Evolutionary conservation across 2,329 filamentous ascomycete species (phyloP), one percentile per base, ranked within the genome.

Genomic region (Ceratocystis harringtonii): DNA sequence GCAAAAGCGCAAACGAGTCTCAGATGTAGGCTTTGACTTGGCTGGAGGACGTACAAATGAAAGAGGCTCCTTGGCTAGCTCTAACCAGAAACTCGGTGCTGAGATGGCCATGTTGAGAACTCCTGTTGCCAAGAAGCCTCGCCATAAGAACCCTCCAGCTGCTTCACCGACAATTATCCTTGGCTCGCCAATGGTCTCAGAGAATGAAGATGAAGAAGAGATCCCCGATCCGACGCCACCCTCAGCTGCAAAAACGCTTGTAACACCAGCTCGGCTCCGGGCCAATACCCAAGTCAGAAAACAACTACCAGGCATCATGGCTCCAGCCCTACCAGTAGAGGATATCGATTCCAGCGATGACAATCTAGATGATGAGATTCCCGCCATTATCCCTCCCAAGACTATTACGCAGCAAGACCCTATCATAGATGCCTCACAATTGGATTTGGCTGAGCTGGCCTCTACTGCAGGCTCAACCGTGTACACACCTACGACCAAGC

Each of bases 341-440:
- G 43, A 66, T 25, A 19, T 69, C 63, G 30, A 69, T 28, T 7
- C 67, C 63, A 28, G 65, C 55, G 15, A 69, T 65, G 22, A 69
- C 65, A 17, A 69, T 44, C 17, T 67, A 55, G 8, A 57, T 30
- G 32, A 48, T 36, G 15, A 60, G 43, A 64, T 64, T 17, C 63
- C 50, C 3, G 61, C 61, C 19, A 28, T 62, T 30, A 3, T 62
- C 6, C 36, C 60, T 22, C 30, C 17, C 0, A 30, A 52, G 7
- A 17, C 44, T 12, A 19, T 36, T n/a, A n/a, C 30, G 3, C 61
- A 28, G 10, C 19, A 63, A 15, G 12, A 22, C 10, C 63, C 52
- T 8, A 57, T 55, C 19, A 22, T 45, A 10, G 63, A 60, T 3
- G 41, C 57, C 8, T 44, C 61, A 8, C 30, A 60, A 19, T 22